Conservation (phyloP, 2,329 filamentous ascomycete genomes). For the Hymenotorrendiella dingleyae region DNA sequence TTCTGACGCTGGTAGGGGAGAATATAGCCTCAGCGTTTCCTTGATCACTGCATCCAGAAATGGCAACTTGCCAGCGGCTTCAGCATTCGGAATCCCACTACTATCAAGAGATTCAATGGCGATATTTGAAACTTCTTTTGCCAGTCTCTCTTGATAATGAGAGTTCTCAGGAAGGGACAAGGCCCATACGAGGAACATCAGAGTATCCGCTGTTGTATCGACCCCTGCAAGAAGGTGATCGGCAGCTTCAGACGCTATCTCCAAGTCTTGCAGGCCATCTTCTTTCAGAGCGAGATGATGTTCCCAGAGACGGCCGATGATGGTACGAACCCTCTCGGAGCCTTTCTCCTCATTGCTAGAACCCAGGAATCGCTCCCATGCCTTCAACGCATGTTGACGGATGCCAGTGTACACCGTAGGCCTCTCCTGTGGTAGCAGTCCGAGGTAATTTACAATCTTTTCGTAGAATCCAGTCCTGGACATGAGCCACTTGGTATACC, state of each 20-base stretch:
- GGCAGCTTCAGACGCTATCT: conserved; percentile 47
- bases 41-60: conserved; percentile 45
- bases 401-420: conserved; percentile 47
- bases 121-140: conserved; percentile 35
- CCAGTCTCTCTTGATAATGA: conserved; percentile 39
- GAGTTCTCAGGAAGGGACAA: conserved; percentile 40
- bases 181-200: conserved; percentile 45
- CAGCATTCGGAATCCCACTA: conserved; percentile 31
- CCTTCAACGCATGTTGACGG: conserved; percentile 35
- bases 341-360: conserved; percentile 5
- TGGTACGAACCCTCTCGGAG: conserved; percentile 24
- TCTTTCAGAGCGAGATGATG: conserved; percentile 27
- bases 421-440: conserved; percentile 43
- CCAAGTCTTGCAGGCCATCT: conserved; percentile 34
- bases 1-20: conserved; percentile 45
- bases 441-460: conserved; percentile 27
- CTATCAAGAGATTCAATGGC: conserved; percentile 20
- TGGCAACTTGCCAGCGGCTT: conserved; percentile 34
- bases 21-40: conserved; percentile 43
- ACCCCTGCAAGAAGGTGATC: conserved; percentile 49
- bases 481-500: conserved; percentile 44
- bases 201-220: conserved; percentile 46
- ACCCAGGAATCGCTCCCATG: conserved; percentile 20
- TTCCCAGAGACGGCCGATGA: conserved; percentile 36
- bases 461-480: conserved; percentile 35